Evolutionary conservation across 306 rosid genomes (phyloP).

Genomic region (Abrus pulchellus): DNA sequence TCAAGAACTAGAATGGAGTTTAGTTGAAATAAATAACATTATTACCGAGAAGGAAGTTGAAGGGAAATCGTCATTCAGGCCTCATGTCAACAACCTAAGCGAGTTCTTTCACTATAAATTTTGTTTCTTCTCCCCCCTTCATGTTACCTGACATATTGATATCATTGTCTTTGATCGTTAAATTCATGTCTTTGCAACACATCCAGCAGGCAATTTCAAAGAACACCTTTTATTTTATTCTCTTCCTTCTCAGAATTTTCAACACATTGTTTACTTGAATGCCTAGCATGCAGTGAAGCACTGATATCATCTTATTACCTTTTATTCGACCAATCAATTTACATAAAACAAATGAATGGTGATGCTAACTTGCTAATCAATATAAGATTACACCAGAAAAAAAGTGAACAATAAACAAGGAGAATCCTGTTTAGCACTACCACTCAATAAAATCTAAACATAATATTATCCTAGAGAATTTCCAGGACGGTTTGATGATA

Average conservation of each 20-base stretch:
- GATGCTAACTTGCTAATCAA: conserved; percentile 38
- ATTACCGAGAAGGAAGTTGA: too few relatives aligned
- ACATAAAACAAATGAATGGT: conserved; percentile 40
- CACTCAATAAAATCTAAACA: conserved; percentile 46
- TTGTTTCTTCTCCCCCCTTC: not conserved
- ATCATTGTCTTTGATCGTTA: not conserved
- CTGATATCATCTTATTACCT: conserved; percentile 12
- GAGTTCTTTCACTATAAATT: not conserved
- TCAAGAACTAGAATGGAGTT: too few relatives aligned
- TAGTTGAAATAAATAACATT: too few relatives aligned
- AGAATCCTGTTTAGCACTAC: conserved; percentile 53
- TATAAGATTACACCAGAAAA: conserved; percentile 25
- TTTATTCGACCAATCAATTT: conserved; percentile 51
- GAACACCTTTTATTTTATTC: not conserved
- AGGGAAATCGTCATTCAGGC: too few relatives aligned
- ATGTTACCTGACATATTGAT: not conserved
- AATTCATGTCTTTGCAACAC: not conserved
- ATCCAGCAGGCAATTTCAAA: not conserved
- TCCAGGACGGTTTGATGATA: conserved; percentile 10
- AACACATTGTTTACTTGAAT: not conserved
- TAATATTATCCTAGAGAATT: conserved; percentile 44
- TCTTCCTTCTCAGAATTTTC: conserved; percentile 14
- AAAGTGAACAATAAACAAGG: conserved; percentile 43
- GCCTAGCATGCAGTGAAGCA: conserved; percentile 12
- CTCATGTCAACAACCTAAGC: too few relatives aligned